Percentiles rank a stretch among this genome's conserved stretches.
Evolutionary conservation across 2,329 filamentous ascomycete genomes (phyloP).

Genomic region (Calycina herbarum): DNA sequence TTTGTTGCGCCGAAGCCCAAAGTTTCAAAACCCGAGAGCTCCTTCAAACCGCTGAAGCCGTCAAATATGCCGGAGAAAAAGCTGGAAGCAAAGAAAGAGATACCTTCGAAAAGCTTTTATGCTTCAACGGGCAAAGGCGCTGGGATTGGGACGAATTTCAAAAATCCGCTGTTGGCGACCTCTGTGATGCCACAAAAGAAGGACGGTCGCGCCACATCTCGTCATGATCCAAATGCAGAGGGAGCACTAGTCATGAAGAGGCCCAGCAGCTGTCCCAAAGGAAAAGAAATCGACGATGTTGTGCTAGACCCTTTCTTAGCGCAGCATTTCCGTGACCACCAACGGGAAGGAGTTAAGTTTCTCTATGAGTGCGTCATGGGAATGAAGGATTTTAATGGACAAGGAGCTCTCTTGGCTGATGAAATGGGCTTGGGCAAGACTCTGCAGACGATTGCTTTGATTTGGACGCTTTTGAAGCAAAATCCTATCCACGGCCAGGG

Average conservation of each 20-base stretch:
- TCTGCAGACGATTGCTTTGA: conserved; percentile 67
- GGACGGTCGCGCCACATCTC: conserved; percentile 53
- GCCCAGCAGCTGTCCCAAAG: conserved; percentile 54
- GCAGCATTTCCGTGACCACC: conserved; percentile 65
- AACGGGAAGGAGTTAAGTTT: conserved; percentile 68
- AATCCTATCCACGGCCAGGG: conserved; percentile 60
- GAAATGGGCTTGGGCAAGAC: conserved; percentile 78
- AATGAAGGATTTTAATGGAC: conserved; percentile 62
- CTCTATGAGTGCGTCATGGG: conserved; percentile 78
- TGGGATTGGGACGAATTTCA: conserved; percentile 53
- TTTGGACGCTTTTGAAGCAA: conserved; percentile 74
- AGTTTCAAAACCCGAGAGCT: background rate
- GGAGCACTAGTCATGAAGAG: conserved; percentile 68
- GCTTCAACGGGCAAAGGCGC: conserved; percentile 37
- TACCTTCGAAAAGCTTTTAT: conserved; percentile 43
- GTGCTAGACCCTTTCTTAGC: conserved; percentile 67
- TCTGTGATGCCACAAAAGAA: conserved; percentile 50
- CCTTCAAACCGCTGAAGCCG: background rate
- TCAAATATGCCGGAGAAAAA: conserved; percentile 7
- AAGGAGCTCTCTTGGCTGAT: conserved; percentile 71
- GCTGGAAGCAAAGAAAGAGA: conserved; percentile 29
- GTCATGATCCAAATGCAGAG: conserved; percentile 60
- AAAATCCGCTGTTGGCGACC: conserved; percentile 58
- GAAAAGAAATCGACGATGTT: conserved; percentile 69
- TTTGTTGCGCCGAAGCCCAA: conserved; percentile 9